Conservation (phyloP, 1,139 yeast species). For the Oligophagozyma castellii region DNA sequence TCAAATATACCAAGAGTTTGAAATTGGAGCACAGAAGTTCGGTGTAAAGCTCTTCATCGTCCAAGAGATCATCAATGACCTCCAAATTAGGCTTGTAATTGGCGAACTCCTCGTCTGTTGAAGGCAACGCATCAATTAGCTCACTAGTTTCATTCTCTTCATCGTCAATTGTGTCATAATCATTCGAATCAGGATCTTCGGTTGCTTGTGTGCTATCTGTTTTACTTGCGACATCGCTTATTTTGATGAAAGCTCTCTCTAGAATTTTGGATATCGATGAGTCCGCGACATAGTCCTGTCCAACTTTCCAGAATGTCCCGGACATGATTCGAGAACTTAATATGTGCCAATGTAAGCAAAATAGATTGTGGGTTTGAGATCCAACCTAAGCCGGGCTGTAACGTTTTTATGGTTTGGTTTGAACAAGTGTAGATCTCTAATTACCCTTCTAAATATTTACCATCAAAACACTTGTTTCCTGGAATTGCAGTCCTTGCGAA, state of each 20-base stretch:
- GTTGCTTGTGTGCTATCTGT: conserved; percentile 4
- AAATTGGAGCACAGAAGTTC: conserved; percentile 77
- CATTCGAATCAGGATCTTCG: conserved; percentile 7
- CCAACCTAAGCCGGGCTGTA: too few relatives aligned
- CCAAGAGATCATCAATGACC: conserved; percentile 54
- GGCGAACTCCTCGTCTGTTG: conserved; percentile 20
- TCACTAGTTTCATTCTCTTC: conserved; percentile 15
- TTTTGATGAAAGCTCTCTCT: conserved; percentile 27
- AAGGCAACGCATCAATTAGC: conserved; percentile 11
- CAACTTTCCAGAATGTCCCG: conserved; percentile 84
- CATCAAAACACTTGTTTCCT: too few relatives aligned
- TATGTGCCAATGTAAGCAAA: too few relatives aligned
- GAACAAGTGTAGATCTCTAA: too few relatives aligned
- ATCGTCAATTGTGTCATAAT: conserved; percentile 9
- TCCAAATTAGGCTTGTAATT: conserved; percentile 26
- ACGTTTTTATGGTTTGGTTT: too few relatives aligned
- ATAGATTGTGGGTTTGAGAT: too few relatives aligned
- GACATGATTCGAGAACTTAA: too few relatives aligned
- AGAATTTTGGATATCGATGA: conserved; percentile 64
- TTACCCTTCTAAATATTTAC: too few relatives aligned
- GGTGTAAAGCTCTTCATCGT: conserved; percentile 76
- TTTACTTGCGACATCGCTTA: conserved; percentile 10
- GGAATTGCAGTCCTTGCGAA: too few relatives aligned
- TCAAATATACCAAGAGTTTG: conserved; percentile 62
- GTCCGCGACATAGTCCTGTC: conserved; percentile 67